Conservation (phyloP, 139 green algal species). For the Protoeuglena noctilucae region DNA sequence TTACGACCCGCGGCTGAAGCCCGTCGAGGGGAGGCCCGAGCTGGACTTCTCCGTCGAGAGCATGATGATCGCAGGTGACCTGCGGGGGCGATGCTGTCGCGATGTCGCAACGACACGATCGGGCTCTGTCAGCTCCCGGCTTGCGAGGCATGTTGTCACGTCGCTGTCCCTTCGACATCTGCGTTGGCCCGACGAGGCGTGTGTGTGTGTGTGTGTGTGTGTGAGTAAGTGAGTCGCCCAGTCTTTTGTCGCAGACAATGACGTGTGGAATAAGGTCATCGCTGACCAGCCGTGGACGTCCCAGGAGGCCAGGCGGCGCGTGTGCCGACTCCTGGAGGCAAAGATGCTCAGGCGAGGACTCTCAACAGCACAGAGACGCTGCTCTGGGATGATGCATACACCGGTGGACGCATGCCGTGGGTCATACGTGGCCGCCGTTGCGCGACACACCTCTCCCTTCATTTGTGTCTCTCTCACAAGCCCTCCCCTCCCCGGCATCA, state of each 20-base stretch:
- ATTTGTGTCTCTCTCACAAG: no score
- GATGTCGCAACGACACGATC: not conserved
- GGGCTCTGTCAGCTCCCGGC: not conserved
- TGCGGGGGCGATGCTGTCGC: not conserved
- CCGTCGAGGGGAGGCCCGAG: not conserved
- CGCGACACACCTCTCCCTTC: no score
- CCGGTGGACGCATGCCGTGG: no score
- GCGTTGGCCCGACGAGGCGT: not conserved
- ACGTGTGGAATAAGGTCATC: not conserved
- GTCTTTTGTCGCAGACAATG: not conserved
- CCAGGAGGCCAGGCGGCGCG: not conserved
- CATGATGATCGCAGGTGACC: not conserved
- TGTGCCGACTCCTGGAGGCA: conserved; percentile 1
- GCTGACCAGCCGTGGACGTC: conserved; percentile 2
- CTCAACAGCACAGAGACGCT: no score
- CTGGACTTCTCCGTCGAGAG: not conserved
- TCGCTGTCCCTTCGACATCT: not conserved
- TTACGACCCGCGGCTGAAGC: conserved; percentile 3
- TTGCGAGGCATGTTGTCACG: not conserved
- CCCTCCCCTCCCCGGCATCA: no score
- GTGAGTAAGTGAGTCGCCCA: not conserved
- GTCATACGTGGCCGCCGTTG: no score
- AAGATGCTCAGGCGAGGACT: conserved; percentile 5
- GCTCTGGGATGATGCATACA: no score
- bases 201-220: not conserved